Evolutionary conservation across 371 early-diverging fungal species (phyloP), one percentile per base, ranked within the genome.

Genomic region (Mortierella sp.): DNA sequence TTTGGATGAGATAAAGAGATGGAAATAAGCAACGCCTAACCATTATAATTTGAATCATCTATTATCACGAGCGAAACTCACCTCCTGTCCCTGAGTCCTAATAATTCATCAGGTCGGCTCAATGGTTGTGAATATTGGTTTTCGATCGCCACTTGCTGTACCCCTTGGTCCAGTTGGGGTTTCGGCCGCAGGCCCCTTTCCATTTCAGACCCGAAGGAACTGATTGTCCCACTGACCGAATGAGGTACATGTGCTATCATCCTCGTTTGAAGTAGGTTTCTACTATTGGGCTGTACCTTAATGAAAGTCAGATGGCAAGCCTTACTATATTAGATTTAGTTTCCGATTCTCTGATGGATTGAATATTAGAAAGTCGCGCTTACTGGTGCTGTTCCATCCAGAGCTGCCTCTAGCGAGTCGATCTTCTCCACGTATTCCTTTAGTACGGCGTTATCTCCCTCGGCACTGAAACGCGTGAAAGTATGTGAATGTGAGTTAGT

Each of bases 371-470:
- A 7, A 16, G 16, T 48, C 19, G 13, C 21, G 1, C 71, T 71
- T 71, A 73, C 74, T n/a, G 65, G 15, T 13, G 62, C 36, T 10
- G 68, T 11, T 13, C 61, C 69, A 0, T 68, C 74, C 1, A 69
- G 55, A 13, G 53, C 60, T 32, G 58, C 55, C 15, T 65, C 69
- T n/a, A 79, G 43, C 4, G 67, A 52, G 19, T 74, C 74, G n/a
- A 79, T 70, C 57, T 71, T 66, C 22, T 57, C 22, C 15, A 64
- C 55, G 45, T 79, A 79, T 36, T 71, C 69, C n/a, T 43, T 60
- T 9, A 79, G 3, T 15, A 55, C 38, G 9, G 13, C 24, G 28
- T 68, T 74, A 3, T 33, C 19, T 6, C 48, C 48, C 16, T 48
- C n/a, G 48, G 48, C 6, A 19, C 48, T 48, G 16, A 11, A 48